These are phyloP conservation scores for Fraxinus sp. DNA, from an alignment of 305 asterid species.

Conservation along the genomic window DNA sequence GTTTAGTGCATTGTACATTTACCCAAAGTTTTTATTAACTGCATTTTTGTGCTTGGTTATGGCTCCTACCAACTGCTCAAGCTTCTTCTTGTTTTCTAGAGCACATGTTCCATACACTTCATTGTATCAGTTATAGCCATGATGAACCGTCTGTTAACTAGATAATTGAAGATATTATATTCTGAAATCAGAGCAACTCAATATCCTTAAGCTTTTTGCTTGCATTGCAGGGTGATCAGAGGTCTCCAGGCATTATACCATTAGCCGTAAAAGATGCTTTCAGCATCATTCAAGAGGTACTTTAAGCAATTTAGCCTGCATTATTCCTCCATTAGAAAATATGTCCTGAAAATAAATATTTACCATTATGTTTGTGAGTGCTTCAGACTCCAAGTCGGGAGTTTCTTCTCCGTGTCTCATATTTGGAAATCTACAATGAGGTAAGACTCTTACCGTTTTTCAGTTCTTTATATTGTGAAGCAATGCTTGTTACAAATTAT, in stretches of 20 bases:
- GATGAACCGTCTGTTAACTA: neutral
- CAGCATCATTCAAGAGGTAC: conserved; percentile 98
- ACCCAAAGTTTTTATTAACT: neutral
- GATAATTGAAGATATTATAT: neutral
- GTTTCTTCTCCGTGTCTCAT: conserved; percentile 93
- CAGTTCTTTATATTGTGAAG: conserved; percentile 9
- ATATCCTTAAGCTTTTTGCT: conserved; percentile 19
- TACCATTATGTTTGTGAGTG: conserved; percentile 28
- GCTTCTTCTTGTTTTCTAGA: conserved; percentile 21
- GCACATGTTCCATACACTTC: conserved; percentile 16
- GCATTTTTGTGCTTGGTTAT: conserved; percentile 19
- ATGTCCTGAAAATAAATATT: conserved; percentile 20
- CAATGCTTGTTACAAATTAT: conserved; percentile 4
- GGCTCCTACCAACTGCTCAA: conserved; percentile 1
- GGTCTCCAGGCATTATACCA: conserved; percentile 66
- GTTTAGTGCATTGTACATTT: neutral
- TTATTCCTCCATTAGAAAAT: conserved; percentile 29
- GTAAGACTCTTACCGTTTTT: conserved; percentile 45
- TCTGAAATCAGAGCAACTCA: conserved; percentile 23
- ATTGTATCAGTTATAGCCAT: neutral
- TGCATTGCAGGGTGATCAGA: conserved; percentile 41
- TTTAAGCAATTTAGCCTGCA: conserved; percentile 28
- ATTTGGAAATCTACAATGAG: conserved; percentile 99
- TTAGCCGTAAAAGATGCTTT: conserved; percentile 98
- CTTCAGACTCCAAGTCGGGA: conserved; percentile 97